Percentiles rank a stretch among this genome's conserved stretches.
phyloP scores from a whole-genome alignment of 768 basidiomycete genomes.

The Lactarius akahatsu region DNA sequence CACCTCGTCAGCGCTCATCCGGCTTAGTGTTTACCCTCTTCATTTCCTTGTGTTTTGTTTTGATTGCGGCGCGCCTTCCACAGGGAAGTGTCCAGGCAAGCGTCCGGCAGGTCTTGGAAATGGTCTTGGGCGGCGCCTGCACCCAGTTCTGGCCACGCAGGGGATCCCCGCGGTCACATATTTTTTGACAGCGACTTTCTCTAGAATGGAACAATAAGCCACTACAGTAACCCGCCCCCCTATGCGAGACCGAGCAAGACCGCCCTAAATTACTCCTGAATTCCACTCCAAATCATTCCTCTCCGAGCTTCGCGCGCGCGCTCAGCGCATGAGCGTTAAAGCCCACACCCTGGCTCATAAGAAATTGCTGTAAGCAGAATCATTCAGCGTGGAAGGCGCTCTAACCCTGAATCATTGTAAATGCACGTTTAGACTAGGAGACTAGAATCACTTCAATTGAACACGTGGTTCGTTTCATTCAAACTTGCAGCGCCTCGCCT shows the following conservation, averaged over 20 bases:
- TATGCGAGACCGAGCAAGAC: not conserved
- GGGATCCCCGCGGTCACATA: too few species aligned
- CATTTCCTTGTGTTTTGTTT: too few species aligned
- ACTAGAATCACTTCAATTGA: not conserved
- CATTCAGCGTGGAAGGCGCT: not conserved
- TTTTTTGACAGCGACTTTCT: too few species aligned
- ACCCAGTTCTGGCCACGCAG: too few species aligned
- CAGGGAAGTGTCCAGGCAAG: too few species aligned
- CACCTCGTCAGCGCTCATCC: too few species aligned
- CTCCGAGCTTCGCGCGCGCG: not conserved
- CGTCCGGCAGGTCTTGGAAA: too few species aligned
- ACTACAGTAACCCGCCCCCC: not conserved
- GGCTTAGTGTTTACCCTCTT: too few species aligned
- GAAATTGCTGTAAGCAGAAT: not conserved
- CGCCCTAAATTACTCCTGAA: too few species aligned
- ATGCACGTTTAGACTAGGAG: not conserved
- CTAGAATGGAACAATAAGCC: too few species aligned
- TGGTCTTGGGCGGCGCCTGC: too few species aligned
- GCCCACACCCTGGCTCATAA: not conserved
- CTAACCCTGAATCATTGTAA: not conserved
- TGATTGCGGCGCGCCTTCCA: too few species aligned
- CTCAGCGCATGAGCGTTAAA: not conserved
- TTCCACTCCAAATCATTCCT: not conserved
- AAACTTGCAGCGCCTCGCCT: not conserved
- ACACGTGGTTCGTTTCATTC: not conserved